A percentile compares a stretch with the other conserved stretches of the same genome.
Conservation (phyloP, 2,329 filamentous ascomycete species). For the Myriosclerotinia scirpicola region DNA sequence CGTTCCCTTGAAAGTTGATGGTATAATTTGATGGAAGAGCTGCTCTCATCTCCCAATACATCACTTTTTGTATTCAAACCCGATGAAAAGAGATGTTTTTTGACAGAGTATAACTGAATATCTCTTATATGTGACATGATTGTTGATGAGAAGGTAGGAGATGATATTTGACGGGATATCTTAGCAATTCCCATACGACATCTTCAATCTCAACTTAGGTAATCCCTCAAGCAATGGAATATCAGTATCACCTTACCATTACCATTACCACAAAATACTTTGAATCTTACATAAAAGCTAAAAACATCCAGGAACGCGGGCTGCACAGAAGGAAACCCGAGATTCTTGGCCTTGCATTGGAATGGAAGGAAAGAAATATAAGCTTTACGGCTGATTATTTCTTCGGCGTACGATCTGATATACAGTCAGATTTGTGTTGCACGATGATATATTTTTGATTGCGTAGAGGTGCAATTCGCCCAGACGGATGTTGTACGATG, state of each 20-base stretch:
- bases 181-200: too few relatives aligned
- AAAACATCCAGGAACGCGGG: not conserved
- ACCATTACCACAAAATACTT: not conserved
- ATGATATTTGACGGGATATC: not conserved
- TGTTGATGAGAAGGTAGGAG: not conserved
- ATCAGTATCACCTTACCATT: not conserved
- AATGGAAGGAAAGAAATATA: not conserved
- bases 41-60: not conserved
- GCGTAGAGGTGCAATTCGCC: not conserved
- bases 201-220: too few relatives aligned
- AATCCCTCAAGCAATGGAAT: not conserved
- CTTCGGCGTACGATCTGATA: slow-evolving; percentile 1
- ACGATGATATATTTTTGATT: not conserved
- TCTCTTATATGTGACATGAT: not conserved
- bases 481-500: slow-evolving; percentile 4
- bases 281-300: not conserved
- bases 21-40: not conserved
- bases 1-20: not conserved
- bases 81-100: not conserved
- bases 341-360: not conserved
- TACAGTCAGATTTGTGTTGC: not conserved
- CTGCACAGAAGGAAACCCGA: not conserved
- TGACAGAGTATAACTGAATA: not conserved
- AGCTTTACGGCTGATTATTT: not conserved
- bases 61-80: not conserved